Conservation (phyloP, 225 moss, liverwort and hornwort species). For the Rhytidiadelphus loreus region DNA sequence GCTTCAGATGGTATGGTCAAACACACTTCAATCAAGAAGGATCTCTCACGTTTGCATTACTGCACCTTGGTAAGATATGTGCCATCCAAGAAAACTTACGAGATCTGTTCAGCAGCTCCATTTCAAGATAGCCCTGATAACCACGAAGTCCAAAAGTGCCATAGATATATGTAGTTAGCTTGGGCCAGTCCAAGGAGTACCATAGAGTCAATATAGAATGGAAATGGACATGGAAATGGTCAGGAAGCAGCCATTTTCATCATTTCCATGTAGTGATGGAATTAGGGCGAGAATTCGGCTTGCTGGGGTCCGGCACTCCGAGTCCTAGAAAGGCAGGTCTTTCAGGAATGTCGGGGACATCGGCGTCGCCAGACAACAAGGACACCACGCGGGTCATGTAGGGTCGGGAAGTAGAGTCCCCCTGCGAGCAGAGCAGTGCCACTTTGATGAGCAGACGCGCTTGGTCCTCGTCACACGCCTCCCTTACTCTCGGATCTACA, state of each 20-base stretch:
- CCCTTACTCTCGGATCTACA: constrained; percentile 22
- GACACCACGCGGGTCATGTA: constrained; percentile 21
- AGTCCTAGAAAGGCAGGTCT: constrained; percentile 36
- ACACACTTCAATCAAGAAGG: background rate
- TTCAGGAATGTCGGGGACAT: constrained; percentile 8
- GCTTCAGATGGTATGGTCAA: background rate
- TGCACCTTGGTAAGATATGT: background rate
- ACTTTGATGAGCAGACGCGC: constrained; percentile 38
- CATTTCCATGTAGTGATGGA: constrained; percentile 31
- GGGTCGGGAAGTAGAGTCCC: constrained; percentile 16
- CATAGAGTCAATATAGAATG: background rate
- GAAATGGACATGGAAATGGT: background rate
- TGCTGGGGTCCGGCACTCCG: constrained; percentile 14
- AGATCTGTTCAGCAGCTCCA: background rate
- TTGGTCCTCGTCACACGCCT: constrained; percentile 35
- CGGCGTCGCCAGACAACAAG: constrained; percentile 26
- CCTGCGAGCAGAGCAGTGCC: constrained; percentile 43
- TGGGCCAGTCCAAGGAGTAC: background rate
- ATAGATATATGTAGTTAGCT: background rate
- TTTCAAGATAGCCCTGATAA: background rate
- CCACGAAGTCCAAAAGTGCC: background rate
- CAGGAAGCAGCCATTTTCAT: background rate
- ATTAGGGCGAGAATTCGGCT: constrained; percentile 2
- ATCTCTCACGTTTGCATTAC: background rate
- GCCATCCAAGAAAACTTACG: background rate